phyloP scores from a whole-genome alignment of 2,329 filamentous ascomycete genomes.

The Cladophialophora immunda region DNA sequence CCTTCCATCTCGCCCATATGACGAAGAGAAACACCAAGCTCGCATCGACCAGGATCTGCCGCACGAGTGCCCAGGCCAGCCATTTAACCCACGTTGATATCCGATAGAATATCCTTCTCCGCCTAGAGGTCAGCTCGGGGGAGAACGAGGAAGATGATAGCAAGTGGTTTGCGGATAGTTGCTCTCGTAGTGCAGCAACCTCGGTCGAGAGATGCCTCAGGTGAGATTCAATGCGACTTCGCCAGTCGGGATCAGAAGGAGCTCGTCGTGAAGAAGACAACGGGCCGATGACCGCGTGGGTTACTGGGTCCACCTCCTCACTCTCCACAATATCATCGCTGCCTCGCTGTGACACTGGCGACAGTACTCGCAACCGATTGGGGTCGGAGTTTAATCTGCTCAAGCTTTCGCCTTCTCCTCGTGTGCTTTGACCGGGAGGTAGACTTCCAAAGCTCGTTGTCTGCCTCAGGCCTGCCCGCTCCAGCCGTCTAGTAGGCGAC shows the following conservation, averaged over 20 bases:
- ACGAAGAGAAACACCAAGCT: conserved; percentile 57
- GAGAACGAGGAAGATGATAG: conserved; percentile 43
- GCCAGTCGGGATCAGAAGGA: conserved; percentile 27
- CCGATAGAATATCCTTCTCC: conserved; percentile 64
- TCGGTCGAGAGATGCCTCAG: conserved; percentile 91
- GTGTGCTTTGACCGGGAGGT: conserved; percentile 22
- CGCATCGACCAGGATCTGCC: conserved; percentile 78
- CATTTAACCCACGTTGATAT: conserved; percentile 76
- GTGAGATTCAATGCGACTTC: conserved; percentile 75
- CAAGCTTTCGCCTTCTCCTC: conserved; percentile 16
- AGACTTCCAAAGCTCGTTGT: conserved; percentile 29
- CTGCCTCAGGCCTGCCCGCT: conserved; percentile 57
- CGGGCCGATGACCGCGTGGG: conserved; percentile 43
- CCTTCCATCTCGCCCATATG: conserved; percentile 52
- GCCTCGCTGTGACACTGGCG: conserved; percentile 78
- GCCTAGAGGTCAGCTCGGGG: conserved; percentile 43
- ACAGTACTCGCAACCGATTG: conserved; percentile 74
- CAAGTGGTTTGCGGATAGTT: conserved; percentile 80
- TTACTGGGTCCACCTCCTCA: conserved; percentile 42
- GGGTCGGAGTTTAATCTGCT: conserved; percentile 30
- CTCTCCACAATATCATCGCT: conserved; percentile 57
- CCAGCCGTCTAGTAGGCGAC: conserved; percentile 51
- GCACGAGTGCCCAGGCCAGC: conserved; percentile 72
- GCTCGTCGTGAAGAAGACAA: conserved; percentile 14
- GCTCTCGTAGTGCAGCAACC: conserved; percentile 88